These are phyloP conservation scores for Heritiera fomes DNA, from an alignment of 345 rosid genomes.

Conservation along the genomic window DNA sequence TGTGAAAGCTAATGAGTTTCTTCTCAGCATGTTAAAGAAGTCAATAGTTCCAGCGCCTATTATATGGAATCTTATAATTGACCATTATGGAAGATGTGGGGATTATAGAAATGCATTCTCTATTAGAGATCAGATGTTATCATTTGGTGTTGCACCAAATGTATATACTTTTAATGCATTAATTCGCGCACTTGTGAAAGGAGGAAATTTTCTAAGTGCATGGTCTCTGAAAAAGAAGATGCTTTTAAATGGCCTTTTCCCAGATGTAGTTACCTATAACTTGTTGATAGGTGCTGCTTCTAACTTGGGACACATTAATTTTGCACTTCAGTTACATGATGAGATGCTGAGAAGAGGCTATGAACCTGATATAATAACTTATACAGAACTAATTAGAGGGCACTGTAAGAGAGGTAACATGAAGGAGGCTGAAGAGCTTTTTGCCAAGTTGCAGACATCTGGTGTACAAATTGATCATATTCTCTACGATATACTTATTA, in stretches of 20 bases:
- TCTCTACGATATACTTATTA: conserved; percentile 55
- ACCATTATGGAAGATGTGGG: conserved; percentile 60
- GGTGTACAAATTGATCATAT: conserved; percentile 55
- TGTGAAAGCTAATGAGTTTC: conserved; percentile 44
- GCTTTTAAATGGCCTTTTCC: conserved; percentile 41
- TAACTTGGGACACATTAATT: conserved; percentile 31
- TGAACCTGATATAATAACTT: conserved; percentile 62
- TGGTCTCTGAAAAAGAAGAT: conserved; percentile 50
- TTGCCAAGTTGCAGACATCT: conserved; percentile 39
- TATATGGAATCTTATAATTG: conserved; percentile 67
- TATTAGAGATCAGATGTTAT: conserved; percentile 55
- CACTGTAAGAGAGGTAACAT: conserved; percentile 48
- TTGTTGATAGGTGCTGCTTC: conserved; percentile 61
- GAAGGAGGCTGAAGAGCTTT: conserved; percentile 48
- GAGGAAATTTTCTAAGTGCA: conserved; percentile 43
- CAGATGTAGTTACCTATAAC: conserved; percentile 73
- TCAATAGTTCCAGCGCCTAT: conserved; percentile 50
- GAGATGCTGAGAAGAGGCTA: conserved; percentile 61
- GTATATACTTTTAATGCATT: conserved; percentile 68
- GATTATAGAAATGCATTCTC: conserved; percentile 46
- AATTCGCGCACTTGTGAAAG: conserved; percentile 54
- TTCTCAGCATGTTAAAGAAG: conserved; percentile 45
- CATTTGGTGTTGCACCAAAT: conserved; percentile 61
- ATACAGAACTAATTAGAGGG: conserved; percentile 65
- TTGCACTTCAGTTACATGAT: conserved; percentile 50